Conservation (phyloP, 192 early-diverging fungal species). For the Entophlyctis luteolus region DNA sequence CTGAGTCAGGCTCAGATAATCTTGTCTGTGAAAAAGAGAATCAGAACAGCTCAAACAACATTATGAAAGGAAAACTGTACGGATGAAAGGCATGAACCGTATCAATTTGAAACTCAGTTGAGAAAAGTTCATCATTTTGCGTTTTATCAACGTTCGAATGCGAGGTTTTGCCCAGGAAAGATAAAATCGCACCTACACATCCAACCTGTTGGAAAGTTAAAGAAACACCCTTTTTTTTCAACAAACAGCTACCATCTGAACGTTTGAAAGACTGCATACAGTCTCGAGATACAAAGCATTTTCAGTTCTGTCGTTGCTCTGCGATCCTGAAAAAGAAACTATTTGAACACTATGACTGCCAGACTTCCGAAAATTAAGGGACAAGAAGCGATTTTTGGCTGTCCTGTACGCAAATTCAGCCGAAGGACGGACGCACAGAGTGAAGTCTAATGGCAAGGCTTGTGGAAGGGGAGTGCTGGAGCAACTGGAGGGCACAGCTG, state of each 20-base stretch:
- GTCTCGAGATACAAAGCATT: conserved; percentile 33
- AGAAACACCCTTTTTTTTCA: not conserved
- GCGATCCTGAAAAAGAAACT: conserved; percentile 1
- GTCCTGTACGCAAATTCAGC: conserved; percentile 42
- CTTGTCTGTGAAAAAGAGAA: not conserved
- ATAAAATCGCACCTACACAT: conserved; percentile 39
- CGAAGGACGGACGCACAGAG: conserved; percentile 30
- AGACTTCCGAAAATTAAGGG: conserved; percentile 11
- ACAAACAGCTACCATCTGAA: conserved; percentile 34
- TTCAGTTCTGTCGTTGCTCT: not conserved
- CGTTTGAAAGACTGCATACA: conserved; percentile 33
- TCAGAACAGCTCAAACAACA: conserved; percentile 7
- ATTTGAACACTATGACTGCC: not conserved
- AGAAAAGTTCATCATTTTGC: conserved; percentile 27
- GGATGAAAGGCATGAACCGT: conserved; percentile 42
- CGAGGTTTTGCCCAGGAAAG: conserved; percentile 1
- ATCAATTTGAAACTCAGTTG: conserved; percentile 3
- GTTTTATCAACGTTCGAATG: conserved; percentile 12
- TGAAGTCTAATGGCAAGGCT: not conserved
- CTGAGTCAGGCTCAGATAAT: too few species aligned
- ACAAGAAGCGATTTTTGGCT: conserved; percentile 25
- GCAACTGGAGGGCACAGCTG: not conserved
- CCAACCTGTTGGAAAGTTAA: conserved; percentile 30
- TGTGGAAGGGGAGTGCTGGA: not conserved
- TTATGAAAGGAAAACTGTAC: not conserved